Base-by-base conservation (phyloP, 345 rosid genomes). In the Moringa oleifera region DNA sequence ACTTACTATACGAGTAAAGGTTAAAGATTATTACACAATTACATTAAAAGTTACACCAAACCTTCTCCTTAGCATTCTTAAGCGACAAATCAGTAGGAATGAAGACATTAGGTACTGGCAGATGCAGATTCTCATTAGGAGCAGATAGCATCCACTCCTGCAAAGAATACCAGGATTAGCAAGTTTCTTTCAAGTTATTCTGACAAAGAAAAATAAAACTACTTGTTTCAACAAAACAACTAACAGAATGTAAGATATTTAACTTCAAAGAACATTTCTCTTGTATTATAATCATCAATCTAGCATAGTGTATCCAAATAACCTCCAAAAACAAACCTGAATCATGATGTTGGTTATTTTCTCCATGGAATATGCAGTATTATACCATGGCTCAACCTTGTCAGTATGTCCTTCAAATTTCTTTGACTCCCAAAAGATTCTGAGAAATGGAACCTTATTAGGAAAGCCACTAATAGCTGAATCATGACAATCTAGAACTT, bases 401-500 rank as follows among this genome's bases (percentile, higher is more conserved):
- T 83, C 80, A 55, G 94, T 83, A 46, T 70, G 72, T 60, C 89
- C 97, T 79, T 90, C 96, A 83, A 93, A 93, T 52, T 80, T 83
- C 81, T 93, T 84, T 15, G 98, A 93, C 66, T 81, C 90, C 96
- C 98, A 93, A 55, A 90, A 81, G 71, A 93, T 86, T 71, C 98
- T 93, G 79, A 63, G 55, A 67, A 71, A 73, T 47, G 69, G 50
- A 68, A 55, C 53, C 25, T 50, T 45, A 65, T 69, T 47, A 71
- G 63, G 55, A 59, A 65, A 65, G 22, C 20, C 47, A 41, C 47
- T 41, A n/a, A 41, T 41, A 41, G 12, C 47, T 41, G 9, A 41
- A 41, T 15, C 47, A 41, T 41, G 47, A 41, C 12, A 15, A 16
- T 41, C 47, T 15, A 11, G 47, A 41, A 28, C 33, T 28, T 28